phyloP scores from a whole-genome alignment of 768 basidiomycete species.

The Boletus tylopilopsis region DNA sequence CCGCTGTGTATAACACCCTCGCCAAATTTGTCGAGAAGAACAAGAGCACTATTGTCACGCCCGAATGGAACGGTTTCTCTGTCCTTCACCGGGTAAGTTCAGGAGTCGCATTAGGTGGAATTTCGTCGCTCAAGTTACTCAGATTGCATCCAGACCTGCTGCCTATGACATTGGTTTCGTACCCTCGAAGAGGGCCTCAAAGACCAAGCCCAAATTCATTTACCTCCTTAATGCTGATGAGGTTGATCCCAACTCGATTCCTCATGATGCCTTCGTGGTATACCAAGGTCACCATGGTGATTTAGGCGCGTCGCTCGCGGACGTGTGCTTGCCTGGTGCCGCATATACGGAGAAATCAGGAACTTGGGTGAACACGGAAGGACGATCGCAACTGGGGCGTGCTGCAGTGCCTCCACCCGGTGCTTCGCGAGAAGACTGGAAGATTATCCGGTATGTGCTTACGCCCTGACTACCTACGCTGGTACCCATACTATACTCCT shows the following conservation, averaged over 20 bases:
- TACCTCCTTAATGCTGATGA: slow-evolving; percentile 98
- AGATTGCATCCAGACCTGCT: slow-evolving; percentile 90
- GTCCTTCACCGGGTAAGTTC: slow-evolving; percentile 80
- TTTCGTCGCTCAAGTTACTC: background rate
- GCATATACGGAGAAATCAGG: slow-evolving; percentile 91
- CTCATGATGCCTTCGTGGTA: slow-evolving; percentile 90
- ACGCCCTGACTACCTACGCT: background rate
- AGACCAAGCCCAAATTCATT: slow-evolving; percentile 85
- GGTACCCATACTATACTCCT: background rate
- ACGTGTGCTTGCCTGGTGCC: slow-evolving; percentile 87
- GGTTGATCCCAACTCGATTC: slow-evolving; percentile 82
- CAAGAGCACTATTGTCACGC: slow-evolving; percentile 69
- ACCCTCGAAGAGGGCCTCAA: slow-evolving; percentile 73
- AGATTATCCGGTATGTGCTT: slow-evolving; percentile 74
- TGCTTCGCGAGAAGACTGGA: slow-evolving; percentile 95
- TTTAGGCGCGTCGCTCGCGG: slow-evolving; percentile 93
- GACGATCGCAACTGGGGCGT: slow-evolving; percentile 84
- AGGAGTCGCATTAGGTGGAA: background rate
- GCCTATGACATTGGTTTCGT: slow-evolving; percentile 95
- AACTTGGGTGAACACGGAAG: slow-evolving; percentile 98
- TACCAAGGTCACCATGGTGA: slow-evolving; percentile 99
- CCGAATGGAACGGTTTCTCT: slow-evolving; percentile 95
- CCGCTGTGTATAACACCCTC: slow-evolving; percentile 70
- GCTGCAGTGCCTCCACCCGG: slow-evolving; percentile 95
- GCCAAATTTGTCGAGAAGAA: slow-evolving; percentile 78